Base-by-base conservation (phyloP, 164 flowering plant species). In the Santalum album region DNA sequence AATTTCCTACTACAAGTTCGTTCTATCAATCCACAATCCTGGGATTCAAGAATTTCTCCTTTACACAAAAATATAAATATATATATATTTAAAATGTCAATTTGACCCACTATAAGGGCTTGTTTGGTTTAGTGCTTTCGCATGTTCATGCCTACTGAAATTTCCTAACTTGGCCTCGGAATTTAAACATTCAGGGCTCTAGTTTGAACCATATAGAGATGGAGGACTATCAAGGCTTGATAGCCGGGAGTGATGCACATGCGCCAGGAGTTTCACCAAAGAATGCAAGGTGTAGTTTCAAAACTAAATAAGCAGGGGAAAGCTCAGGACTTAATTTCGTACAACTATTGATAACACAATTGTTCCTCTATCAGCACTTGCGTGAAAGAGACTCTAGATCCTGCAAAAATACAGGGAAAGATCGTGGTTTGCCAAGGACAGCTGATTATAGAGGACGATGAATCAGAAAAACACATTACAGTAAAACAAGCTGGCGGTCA, bases 241-340 rank as follows among this genome's bases (percentile, higher is more conserved):
- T 75, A 52, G 46, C 50, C n/a, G 80, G 69, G 25, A 62, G 65
- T 49, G 63, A 53, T 47, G 85, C 78, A 38, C 74, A 78, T 19
- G 75, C 74, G 20, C 62, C 74, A 15, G 80, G 78, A 53, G 58
- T 73, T 57, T 21, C 76, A 7, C 12, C 72, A 10, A 3, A 11
- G 47, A 74, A 78, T 65, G 80, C 86, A 35, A 78, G 82, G 82
- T 80, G 72, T 53, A 29, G 34, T 9, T 29, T 29, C 34, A 3
- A 9, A 3, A 29, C 34, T 29, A 29, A 29, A 4, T 3, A 29
- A 29, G 34, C 9, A 9, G 34, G 9, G 34, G 34, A 29, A 29
- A n/a, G n/a, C n/a, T n/a, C n/a, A n/a, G n/a, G n/a, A n/a, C n/a
- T n/a, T 29, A 9, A 29, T 3, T 29, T 9, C 34, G 9, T 29